These are phyloP conservation scores for Puccinia triticina DNA, from an alignment of 1,284 basidiomycete genomes.

Conservation along the genomic window DNA sequence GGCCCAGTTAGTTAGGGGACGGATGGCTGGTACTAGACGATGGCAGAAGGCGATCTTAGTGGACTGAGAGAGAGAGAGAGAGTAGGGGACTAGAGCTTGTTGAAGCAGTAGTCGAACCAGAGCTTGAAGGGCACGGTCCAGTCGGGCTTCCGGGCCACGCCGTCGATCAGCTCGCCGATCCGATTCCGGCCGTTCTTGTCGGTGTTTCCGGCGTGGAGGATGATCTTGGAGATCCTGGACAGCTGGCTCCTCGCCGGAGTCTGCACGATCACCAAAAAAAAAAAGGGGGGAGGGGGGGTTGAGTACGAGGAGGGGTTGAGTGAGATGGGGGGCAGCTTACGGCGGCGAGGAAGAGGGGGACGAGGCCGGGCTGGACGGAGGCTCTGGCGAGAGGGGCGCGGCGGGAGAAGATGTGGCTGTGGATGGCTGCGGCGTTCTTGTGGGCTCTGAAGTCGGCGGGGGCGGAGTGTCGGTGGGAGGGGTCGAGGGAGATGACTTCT, in stretches of 20 bases:
- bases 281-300: background rate
- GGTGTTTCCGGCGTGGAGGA: background rate
- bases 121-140: background rate
- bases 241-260: background rate
- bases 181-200: background rate
- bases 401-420: background rate
- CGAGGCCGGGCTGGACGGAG: background rate
- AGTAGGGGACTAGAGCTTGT: background rate
- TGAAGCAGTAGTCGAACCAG: background rate
- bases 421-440: background rate
- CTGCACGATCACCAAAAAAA: background rate
- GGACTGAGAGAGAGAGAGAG: background rate
- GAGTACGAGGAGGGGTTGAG: too few species aligned
- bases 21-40: too few species aligned
- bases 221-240: background rate
- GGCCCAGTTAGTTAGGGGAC: too few species aligned
- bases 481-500: constrained; percentile 18
- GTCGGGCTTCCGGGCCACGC: background rate
- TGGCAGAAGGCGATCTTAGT: background rate
- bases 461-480: background rate
- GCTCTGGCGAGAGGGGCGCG: background rate
- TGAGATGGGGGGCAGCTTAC: background rate
- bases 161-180: background rate
- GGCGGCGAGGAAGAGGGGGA: background rate
- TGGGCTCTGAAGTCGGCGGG: background rate